phyloP scores from a whole-genome alignment of 1,284 basidiomycete species.

The Moniliella sp. region DNA sequence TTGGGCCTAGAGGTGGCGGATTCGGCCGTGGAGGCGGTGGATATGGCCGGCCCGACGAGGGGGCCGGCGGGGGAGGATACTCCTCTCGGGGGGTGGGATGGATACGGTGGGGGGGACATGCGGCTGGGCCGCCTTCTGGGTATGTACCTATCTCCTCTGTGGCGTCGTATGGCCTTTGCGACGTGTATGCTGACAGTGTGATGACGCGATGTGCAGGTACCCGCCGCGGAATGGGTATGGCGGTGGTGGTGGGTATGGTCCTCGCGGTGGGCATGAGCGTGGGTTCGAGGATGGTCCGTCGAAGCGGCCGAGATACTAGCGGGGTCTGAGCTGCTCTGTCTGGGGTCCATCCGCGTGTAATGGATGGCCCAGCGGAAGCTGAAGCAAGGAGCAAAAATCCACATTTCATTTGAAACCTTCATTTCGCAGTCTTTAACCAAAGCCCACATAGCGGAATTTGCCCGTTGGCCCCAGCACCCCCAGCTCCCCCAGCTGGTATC shows the following conservation, averaged over 20 bases:
- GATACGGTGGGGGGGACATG: not conserved
- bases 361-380: too few species aligned
- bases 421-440: too few species aligned
- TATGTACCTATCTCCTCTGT: not conserved
- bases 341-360: too few species aligned
- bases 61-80: slow-evolving; percentile 2
- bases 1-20: slow-evolving; percentile 28
- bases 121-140: not conserved
- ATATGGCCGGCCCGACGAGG: slow-evolving; percentile 7
- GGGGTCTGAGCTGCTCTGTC: too few species aligned
- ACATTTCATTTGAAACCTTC: too few species aligned
- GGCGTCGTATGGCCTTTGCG: not conserved
- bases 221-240: slow-evolving; percentile 1
- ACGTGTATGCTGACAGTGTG: not conserved
- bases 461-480: too few species aligned
- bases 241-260: not conserved
- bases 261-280: not conserved
- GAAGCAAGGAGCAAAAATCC: too few species aligned
- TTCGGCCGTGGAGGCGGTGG: slow-evolving; percentile 28
- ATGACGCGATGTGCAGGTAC: not conserved
- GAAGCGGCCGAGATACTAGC: too few species aligned
- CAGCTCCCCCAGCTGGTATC: too few species aligned
- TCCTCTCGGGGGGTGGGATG: not conserved
- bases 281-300: too few species aligned
- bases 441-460: too few species aligned